Evolutionary conservation across 768 basidiomycete genomes (phyloP), one percentile per base, ranked within the genome.

Genomic region (Mrakia frigida): DNA sequence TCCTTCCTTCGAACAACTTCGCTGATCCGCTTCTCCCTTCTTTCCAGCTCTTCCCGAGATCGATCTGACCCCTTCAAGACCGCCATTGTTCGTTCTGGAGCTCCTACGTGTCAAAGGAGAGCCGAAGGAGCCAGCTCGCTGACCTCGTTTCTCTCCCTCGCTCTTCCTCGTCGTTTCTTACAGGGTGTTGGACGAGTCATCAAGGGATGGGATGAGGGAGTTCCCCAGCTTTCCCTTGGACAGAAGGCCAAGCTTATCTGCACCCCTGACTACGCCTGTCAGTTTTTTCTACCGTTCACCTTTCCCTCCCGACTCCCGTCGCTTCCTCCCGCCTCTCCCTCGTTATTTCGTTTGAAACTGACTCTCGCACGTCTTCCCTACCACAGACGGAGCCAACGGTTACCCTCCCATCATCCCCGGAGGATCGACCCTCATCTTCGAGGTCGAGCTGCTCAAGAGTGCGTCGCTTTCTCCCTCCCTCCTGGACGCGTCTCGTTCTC

Each of bases 331-430:
- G n/a, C 3, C 52, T 18, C 43, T 43, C 43, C 43, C 46, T 23
- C 33, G 35, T 10, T 31, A 7, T 33, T 35, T 25, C 33, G 33
- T 37, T n/a, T 53, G 6, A 28, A 28, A 25, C 56, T 56, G 56
- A 56, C 56, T 28, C 23, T 28, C n/a, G 1, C 18, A 7, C n/a
- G 3, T 25, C 28, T 56, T 28, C 18, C 1, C 28, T 28, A 25
- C 25, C n/a, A 28, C 23, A 56, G 56, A 69, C 63, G 39, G 70
- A 78, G 80, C 79, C 31, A 77, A 80, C 52, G 82, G 82, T 67
- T 83, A 83, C 81, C 83, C 82, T 60, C 82, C 82, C 53, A 83
- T 84, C 74, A 84, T 84, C 79, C 83, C 83, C 59, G 73, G 82
- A 74, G 82, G 81, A 81, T 77, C 82, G 31, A 84, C 83, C 73